Conservation (phyloP, 768 basidiomycete species). For the Tricholoma matsutake region DNA sequence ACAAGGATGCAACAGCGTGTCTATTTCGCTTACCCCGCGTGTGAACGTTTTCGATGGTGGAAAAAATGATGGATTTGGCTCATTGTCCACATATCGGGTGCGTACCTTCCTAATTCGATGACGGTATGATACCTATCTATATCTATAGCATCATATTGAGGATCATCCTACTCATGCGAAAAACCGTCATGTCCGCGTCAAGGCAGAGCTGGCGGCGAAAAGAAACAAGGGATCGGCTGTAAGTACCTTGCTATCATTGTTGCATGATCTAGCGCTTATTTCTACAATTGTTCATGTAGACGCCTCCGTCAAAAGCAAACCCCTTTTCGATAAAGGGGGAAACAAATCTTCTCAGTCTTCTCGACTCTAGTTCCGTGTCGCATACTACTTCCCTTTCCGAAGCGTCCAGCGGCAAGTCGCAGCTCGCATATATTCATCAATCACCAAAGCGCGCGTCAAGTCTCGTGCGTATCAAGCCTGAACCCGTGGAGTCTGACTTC, state of each 20-base stretch:
- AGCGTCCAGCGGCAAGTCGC: slow-evolving; percentile 4
- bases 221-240: slow-evolving; percentile 3
- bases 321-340: not conserved
- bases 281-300: not conserved
- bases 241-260: not conserved
- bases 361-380: slow-evolving; percentile 6
- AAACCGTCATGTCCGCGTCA: slow-evolving; percentile 23
- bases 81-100: slow-evolving; percentile 40
- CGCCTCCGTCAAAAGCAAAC: not conserved
- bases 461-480: slow-evolving; percentile 8
- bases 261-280: slow-evolving; percentile 7
- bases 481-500: slow-evolving; percentile 22
- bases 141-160: slow-evolving; percentile 27
- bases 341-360: slow-evolving; percentile 4
- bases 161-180: slow-evolving; percentile 25
- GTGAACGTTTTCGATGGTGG: slow-evolving; percentile 37
- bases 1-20: slow-evolving; percentile 34
- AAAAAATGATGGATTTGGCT: slow-evolving; percentile 40
- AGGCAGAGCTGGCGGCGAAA: slow-evolving; percentile 11
- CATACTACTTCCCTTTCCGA: not conserved
- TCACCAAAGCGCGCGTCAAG: slow-evolving; percentile 5
- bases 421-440: not conserved
- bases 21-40: slow-evolving; percentile 32
- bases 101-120: slow-evolving; percentile 27
- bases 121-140: slow-evolving; percentile 1